Conservation (phyloP, 192 early-diverging fungal species). For the Diversispora epigaea region DNA sequence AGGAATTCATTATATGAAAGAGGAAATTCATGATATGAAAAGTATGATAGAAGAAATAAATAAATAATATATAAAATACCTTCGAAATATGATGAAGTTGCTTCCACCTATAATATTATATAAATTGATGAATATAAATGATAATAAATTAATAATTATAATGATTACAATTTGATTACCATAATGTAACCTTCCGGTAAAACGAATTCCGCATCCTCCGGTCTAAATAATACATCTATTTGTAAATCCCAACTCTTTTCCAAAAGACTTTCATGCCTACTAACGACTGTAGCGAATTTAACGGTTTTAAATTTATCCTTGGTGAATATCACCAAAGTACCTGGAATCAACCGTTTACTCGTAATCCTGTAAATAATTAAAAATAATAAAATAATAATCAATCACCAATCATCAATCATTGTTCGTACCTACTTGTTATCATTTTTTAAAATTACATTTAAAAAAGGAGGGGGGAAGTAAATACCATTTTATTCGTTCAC, state of each 20-base stretch:
- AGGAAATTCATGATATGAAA: neutral
- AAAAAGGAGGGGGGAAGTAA: neutral
- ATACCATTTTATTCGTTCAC: constrained; percentile 48
- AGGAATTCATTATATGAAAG: neutral
- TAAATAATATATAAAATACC: no score
- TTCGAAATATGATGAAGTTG: constrained; percentile 46
- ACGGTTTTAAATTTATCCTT: constrained; percentile 49
- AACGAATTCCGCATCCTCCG: constrained; percentile 25
- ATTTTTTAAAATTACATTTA: neutral
- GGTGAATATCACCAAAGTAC: constrained; percentile 54
- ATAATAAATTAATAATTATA: neutral
- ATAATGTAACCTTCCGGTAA: constrained; percentile 24
- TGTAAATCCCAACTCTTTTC: constrained; percentile 35
- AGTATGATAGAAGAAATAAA: no score
- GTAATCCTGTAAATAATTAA: constrained; percentile 28
- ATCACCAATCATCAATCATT: no score
- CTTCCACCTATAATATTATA: constrained; percentile 35
- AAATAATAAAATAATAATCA: no score
- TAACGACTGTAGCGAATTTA: constrained; percentile 49
- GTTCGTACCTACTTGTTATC: no score
- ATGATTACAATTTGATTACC: neutral
- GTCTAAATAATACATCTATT: constrained; percentile 41
- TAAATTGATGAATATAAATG: neutral
- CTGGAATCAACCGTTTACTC: constrained; percentile 54
- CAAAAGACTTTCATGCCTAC: constrained; percentile 39